Evolutionary conservation across 1,139 yeast genomes (phyloP), one percentile per base, ranked within the genome.

Genomic region (Nakaseomyces uthaithaninus): DNA sequence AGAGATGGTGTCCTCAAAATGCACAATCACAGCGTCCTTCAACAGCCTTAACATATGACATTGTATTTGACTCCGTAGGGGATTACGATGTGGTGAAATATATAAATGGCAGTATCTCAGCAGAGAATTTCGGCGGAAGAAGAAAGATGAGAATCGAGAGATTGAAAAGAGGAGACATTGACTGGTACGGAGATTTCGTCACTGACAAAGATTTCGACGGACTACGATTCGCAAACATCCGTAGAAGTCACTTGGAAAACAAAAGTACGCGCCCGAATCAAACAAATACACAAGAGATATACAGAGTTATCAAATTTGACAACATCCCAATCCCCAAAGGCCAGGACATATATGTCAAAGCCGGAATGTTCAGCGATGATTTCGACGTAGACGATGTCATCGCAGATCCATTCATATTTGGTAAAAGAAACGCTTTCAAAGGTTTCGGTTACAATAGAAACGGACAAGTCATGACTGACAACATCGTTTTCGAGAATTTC

Each of bases 401-500:
- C 16, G 35, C 24, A 9, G 35, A 31, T 17, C 35, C 35, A 6
- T 19, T n/a, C 24, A 9, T 31, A 9, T 6, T 12, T 17, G 25
- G 25, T 17, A 31, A 31, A 25, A 31, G 11, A 17, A 22, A 39
- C 22, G 22, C 33, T 10, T 39, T 39, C 36, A 37, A 43, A 3
- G 22, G 38, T n/a, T 42, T 56, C 28, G 57, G 57, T 5, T 31
- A 43, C 28, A 57, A 55, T 37, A 25, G 27, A 11, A 27, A 46
- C 14, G 30, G 46, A 30, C 59, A 56, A 42, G 38, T 58, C 16
- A 41, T 54, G 38, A 23, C 53, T 11, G 51, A 52, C 19, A 46
- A 57, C 37, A 45, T 51, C 4, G 59, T 60, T 5, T 42, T 57
- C 28, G 22, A 47, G 11, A 58, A 58, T 40, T 31, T 19, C 17